These are phyloP conservation scores for Tolypocladium endophyticum DNA, from an alignment of 2,329 filamentous ascomycete species.

Conservation along the genomic window DNA sequence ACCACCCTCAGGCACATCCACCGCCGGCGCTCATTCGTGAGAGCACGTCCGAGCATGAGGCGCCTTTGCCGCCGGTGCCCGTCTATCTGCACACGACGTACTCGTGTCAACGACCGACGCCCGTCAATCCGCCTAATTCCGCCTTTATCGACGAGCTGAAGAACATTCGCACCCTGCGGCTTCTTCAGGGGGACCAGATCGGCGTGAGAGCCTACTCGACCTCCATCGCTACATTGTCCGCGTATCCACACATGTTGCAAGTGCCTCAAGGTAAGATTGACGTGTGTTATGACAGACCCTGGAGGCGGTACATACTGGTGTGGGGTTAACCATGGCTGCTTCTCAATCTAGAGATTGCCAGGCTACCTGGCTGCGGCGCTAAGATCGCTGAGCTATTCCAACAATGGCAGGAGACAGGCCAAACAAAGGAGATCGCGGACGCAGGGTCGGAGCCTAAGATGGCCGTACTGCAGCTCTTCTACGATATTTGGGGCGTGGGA, in stretches of 20 bases:
- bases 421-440: conserved; percentile 51
- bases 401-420: conserved; percentile 56
- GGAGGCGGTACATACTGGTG: not conserved
- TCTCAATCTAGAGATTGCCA: conserved; percentile 29
- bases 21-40: conserved; percentile 44
- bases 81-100: conserved; percentile 53
- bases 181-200: conserved; percentile 63
- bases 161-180: conserved; percentile 61
- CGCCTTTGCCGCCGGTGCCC: conserved; percentile 54
- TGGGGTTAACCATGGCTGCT: not conserved
- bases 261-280: conserved; percentile 26
- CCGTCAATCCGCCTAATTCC: conserved; percentile 58
- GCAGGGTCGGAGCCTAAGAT: conserved; percentile 56
- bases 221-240: conserved; percentile 70
- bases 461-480: conserved; percentile 58
- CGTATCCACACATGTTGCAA: conserved; percentile 54
- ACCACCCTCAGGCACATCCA: conserved; percentile 1
- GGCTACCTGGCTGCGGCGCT: conserved; percentile 67
- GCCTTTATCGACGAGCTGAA: conserved; percentile 64
- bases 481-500: conserved; percentile 87
- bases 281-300: too few relatives aligned
- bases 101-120: conserved; percentile 72
- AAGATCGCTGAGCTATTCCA: conserved; percentile 72
- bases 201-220: conserved; percentile 81
- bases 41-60: conserved; percentile 71